Evolutionary conservation across 768 basidiomycete species (phyloP), one percentile per base, ranked within the genome.

Genomic region (Tricholoma hemisulphureum): DNA sequence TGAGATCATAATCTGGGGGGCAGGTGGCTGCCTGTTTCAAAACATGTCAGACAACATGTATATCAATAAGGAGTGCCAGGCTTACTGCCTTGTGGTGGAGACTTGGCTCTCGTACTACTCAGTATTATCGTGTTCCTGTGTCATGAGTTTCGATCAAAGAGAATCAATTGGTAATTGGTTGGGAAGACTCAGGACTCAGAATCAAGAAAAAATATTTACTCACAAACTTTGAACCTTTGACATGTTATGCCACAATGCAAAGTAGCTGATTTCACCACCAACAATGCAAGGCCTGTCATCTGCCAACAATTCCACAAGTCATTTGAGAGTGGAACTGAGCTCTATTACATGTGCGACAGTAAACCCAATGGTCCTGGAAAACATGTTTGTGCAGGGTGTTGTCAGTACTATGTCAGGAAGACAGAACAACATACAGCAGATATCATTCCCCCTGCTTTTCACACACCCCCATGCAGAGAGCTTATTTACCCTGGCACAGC

Each of bases 1-100:
- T 87, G 87, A 63, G 93, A 93, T 16, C 91, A 85, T 93, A 93
- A 74, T 93, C 91, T 35, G 91, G 91, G 20, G 91, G 89, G n/a
- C n/a, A n/a, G n/a, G n/a, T n/a, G n/a, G n/a, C n/a, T n/a, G n/a
- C n/a, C n/a, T n/a, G n/a, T n/a, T n/a, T n/a, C n/a, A n/a, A n/a
- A n/a, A n/a, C n/a, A n/a, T n/a, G n/a, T n/a, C n/a, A n/a, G n/a
- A n/a, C n/a, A n/a, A n/a, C n/a, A n/a, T n/a, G n/a, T n/a, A n/a
- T n/a, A n/a, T n/a, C n/a, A n/a, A n/a, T n/a, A n/a, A n/a, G n/a
- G n/a, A n/a, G n/a, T n/a, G n/a, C n/a, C n/a, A n/a, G n/a, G n/a
- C n/a, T n/a, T n/a, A n/a, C n/a, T n/a, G n/a, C n/a, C n/a, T n/a
- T n/a, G n/a, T n/a, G n/a, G n/a, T n/a, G n/a, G n/a, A n/a, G n/a